Base-by-base conservation (phyloP, 805 yeast genomes). In the Diddensiella transvaalensis region DNA sequence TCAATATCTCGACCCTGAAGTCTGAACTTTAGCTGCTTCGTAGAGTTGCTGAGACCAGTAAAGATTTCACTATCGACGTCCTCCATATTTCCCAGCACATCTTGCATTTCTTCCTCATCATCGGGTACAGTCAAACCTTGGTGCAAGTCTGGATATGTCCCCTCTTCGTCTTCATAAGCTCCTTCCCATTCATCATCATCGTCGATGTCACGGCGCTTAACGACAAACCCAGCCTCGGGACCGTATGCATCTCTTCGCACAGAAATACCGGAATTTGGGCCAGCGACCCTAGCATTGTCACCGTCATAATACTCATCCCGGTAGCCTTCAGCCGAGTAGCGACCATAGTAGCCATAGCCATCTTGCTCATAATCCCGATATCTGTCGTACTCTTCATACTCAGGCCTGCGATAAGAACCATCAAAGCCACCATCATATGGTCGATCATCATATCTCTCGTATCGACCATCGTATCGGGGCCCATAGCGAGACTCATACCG, bases 111-210 rank as follows among this genome's bases (percentile, higher is more conserved):
- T 6, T 38, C 43, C 13, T 38, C 26, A 13, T 38, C 22, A 24
- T 38, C 42, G 19, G 13, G 19, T 17, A 24, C 11, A 6, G 13
- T 26, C 32, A 35, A 17, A 15, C 23, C 42, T 17, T 17, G 42
- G 13, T 11, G 15, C 24, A 38, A 38, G 8, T 35, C 39, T 15
- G 38, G 8, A 35, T 8, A 18, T n/a, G 8, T 10, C 38, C 24
- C 33, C 29, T 47, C 42, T 22, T 48, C 45, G 22, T 44, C 51
- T 4, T 33, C 44, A 23, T 40, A 18, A 18, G 6, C 43, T 15
- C 22, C 21, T 11, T 40, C 22, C 29, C 18, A 19, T 6, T 43
- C 40, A 10, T 33, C 21, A 22, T 43, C 40, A 24, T 43, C 32
- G 6, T 33, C 37, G 6, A 11, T 13, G 22, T n/a, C 17, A 22